Base-by-base conservation (phyloP, 2,329 filamentous ascomycete genomes). In the Scedosporium aurantiacum region DNA sequence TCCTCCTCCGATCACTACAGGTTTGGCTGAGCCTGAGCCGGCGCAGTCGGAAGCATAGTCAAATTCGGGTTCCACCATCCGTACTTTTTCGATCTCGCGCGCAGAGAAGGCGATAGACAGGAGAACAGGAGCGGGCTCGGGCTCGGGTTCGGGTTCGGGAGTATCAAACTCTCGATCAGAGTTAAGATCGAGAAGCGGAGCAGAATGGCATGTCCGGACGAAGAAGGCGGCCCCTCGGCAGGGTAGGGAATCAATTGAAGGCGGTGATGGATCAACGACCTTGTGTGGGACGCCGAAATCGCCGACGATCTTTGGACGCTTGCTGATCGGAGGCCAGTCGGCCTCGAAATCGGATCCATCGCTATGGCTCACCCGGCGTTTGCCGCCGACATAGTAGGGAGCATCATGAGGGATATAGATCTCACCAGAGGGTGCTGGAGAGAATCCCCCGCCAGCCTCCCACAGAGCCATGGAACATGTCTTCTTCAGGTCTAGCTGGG, bases 291-390 rank as follows among this genome's bases (percentile, higher is more conserved):
- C 25, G 47, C 45, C 21, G 18, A 50, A 16, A 18, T 41, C n/a
- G 14, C n/a, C 45, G 58, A 62, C 67, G 27, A 67, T 57, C 56
- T 65, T 66, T 14, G 65, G 63, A 32, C 68, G 68, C 60, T 70
- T 70, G 61, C 64, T 55, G 27, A 64, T 63, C 50, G 65, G 63
- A 60, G 57, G 61, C 63, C 67, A 66, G n/a, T 27, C 58, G 14
- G 50, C 5, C 64, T 63, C 64, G 45, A 66, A 64, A 65, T 72
- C 69, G 63, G 70, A 67, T 60, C 70, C 68, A 50, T 73, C 71
- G 58, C 69, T 68, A 57, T 73, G 67, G 65, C 71, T 73, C 61
- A 73, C 70, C 32, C 73, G 71, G 57, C 75, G 73, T 68, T 77
- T 77, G 63, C 71, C 75, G 62, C 68, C 71, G 27, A 69, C 67